Evolutionary conservation across 441 rosid genomes (phyloP).

Genomic region (Jatropha multifida): DNA sequence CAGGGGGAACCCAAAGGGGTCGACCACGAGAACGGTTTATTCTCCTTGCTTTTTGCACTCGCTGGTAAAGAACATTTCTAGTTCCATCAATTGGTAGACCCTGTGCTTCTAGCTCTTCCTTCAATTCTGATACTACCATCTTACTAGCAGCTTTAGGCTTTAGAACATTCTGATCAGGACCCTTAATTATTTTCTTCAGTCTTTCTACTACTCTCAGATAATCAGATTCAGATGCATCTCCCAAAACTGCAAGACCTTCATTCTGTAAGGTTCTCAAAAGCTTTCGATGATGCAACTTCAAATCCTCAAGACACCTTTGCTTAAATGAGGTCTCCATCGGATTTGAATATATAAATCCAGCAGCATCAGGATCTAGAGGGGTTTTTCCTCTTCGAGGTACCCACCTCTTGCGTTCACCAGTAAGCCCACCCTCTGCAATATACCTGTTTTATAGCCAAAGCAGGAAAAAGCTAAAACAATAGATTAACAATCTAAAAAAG

Average conservation of each 20-base stretch:
- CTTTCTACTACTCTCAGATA: conserved; percentile 76
- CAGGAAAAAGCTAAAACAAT: conserved; percentile 6
- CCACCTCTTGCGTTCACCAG: conserved; percentile 99
- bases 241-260: conserved; percentile 76
- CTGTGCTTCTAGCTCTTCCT: conserved; percentile 98
- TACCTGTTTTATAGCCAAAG: conserved; percentile 52
- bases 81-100: conserved; percentile 95
- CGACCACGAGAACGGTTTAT: conserved; percentile 96
- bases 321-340: conserved; percentile 92
- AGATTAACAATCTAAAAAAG: conserved; percentile 12
- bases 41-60: conserved; percentile 98
- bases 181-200: conserved; percentile 65
- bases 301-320: conserved; percentile 83
- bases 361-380: conserved; percentile 92
- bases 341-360: conserved; percentile 78
- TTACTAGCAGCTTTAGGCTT: conserved; percentile 99
- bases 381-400: conserved; percentile 93
- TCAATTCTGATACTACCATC: conserved; percentile 89
- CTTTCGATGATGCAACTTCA: conserved; percentile 71
- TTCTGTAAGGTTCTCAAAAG: conserved; percentile 64
- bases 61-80: conserved; percentile 97
- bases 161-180: conserved; percentile 74
- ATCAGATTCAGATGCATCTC: conserved; percentile 82
- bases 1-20: conserved; percentile 98
- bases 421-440: conserved; percentile 88